Base-by-base conservation (phyloP, 2,329 filamentous ascomycete genomes). In the Mariannaea elegans region DNA sequence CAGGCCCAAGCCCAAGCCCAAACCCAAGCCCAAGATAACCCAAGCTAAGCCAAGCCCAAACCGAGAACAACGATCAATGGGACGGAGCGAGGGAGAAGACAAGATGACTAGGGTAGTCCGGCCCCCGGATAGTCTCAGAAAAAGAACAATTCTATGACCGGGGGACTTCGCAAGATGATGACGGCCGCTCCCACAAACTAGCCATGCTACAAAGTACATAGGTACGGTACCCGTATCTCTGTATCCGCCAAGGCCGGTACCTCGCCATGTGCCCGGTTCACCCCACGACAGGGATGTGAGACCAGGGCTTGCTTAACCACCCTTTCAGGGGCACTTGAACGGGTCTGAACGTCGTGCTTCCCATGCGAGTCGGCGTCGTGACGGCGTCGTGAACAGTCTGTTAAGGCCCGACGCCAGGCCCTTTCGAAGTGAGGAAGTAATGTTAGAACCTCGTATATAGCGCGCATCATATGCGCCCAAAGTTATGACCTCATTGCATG, bases 111-210 rank as follows among this genome's bases (percentile, higher is more conserved):
- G 63, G 45, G 50, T 48, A 60, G 55, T 51, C 45, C 47, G 44
- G 59, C 44, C 55, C 54, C 56, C 59, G 50, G 56, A 62, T 59
- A 62, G 65, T 61, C 31, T 51, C 46, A 61, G 68, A 69, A 69
- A 68, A 71, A 70, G 63, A 71, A 71, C 69, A 71, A 71, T 71
- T 71, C 69, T 48, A 71, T 48, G 64, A 62, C 68, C 62, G 56
- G 65, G 66, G 65, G 50, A 49, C n/a, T n/a, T 32, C 38, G 46
- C 48, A 48, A 50, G 44, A 31, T 38, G 34, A 42, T 16, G 46
- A 46, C 48, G 47, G 42, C 16, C 49, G 49, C 53, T 32, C 44
- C 49, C 42, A 34, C n/a, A n/a, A n/a, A n/a, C n/a, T n/a, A n/a
- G n/a, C n/a, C n/a, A n/a, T n/a, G n/a, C n/a, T n/a, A n/a, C n/a